Base-by-base conservation (phyloP, 129 eudicot species). In the Arctium lappa region DNA sequence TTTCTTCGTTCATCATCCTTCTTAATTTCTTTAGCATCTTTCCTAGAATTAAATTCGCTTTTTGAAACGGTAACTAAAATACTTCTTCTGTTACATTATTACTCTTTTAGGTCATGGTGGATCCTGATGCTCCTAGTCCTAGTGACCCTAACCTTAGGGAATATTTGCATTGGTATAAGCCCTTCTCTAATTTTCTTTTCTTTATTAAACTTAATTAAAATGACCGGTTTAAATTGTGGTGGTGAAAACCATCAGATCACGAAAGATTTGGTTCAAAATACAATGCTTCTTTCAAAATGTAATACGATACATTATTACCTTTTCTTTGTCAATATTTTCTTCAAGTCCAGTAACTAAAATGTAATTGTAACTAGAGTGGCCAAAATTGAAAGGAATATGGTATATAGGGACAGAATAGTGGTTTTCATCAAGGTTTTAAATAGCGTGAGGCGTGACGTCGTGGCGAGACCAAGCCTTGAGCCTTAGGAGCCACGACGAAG, bases 101-200 rank as follows among this genome's bases (percentile, higher is more conserved):
- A 22, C 27, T 22, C 5, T 56, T 77, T 60, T 63, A 93, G 98
- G 88, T 94, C n/a, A 90, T 94, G 98, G 97, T 94, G 77, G 98
- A 94, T 73, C 98, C 98, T 44, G 98, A 94, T 88, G 94, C 98
- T 88, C 98, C 98, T 46, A 94, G 93, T 66, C 98, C 98, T 5
- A 91, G 98, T 85, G 92, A 94, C 76, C 97, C 98, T 31, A 86
- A 76, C 81, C 88, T 91, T 33, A 90, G 91, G 76, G 98, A 94
- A 70, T 94, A 94, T 85, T 86, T 94, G 88, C 97, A 94, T 88
- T 94, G 98, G 98, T 93, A 1, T 9, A 69, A 9, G 74, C 75
- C 44, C 9, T 83, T 83, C 73, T 27, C 8, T 12, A 22, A 22
- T 9, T 75, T 82, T 70, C 53, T 30, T 36, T 78, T 22, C 27